phyloP scores from a whole-genome alignment of 257 asterid genomes.

The Anisodus tanguticus region DNA sequence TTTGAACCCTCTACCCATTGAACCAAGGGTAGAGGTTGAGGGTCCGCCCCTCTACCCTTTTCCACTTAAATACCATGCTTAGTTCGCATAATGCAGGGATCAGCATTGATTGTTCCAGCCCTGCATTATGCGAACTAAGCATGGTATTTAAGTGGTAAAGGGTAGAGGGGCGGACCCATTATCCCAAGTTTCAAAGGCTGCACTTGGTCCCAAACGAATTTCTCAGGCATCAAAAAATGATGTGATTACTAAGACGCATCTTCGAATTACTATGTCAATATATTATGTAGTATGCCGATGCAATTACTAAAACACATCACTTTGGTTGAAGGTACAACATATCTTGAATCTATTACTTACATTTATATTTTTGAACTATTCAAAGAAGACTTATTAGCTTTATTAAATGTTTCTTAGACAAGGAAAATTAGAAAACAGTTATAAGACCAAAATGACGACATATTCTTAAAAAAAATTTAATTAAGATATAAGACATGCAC shows the following conservation, averaged over 20 bases:
- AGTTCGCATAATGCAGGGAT: neutral
- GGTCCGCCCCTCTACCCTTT: too few relatives aligned
- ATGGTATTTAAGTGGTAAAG: neutral
- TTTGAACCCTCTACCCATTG: too few relatives aligned
- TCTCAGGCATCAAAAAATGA: neutral
- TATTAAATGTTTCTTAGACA: slow-evolving; percentile 7
- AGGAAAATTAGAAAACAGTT: neutral
- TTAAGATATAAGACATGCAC: slow-evolving; percentile 14
- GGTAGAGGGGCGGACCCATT: neutral
- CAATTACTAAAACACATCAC: slow-evolving; percentile 15
- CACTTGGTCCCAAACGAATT: neutral
- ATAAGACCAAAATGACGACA: slow-evolving; percentile 8
- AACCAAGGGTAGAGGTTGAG: neutral
- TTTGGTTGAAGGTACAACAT: slow-evolving; percentile 20
- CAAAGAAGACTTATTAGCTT: slow-evolving; percentile 14
- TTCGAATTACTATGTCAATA: neutral
- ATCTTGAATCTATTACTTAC: neutral
- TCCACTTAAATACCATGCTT: too few relatives aligned
- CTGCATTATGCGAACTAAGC: neutral
- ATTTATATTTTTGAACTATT: neutral
- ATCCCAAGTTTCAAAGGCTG: neutral
- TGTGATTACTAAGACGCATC: neutral
- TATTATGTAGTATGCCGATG: neutral
- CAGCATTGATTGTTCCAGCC: too few relatives aligned
- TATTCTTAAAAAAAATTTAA: neutral